These are phyloP conservation scores for Jackrogersella minutella DNA, from an alignment of 495 filamentous ascomycete genomes.

Conservation along the genomic window DNA sequence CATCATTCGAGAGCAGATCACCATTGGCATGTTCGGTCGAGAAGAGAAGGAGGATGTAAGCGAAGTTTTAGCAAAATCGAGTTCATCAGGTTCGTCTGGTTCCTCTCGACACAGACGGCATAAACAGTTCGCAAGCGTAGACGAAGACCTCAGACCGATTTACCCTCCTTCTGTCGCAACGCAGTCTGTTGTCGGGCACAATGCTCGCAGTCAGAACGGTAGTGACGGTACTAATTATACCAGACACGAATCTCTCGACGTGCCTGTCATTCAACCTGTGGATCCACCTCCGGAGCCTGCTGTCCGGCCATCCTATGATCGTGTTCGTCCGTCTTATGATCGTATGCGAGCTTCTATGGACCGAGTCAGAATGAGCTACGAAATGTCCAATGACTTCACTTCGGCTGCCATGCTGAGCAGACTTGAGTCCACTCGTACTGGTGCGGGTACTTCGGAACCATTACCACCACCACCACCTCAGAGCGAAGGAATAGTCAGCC, in stretches of 20 bases:
- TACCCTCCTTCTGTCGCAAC: slow-evolving; percentile 89
- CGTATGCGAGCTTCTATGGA: slow-evolving; percentile 79
- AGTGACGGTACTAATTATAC: slow-evolving; percentile 96
- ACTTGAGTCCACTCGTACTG: slow-evolving; percentile 82
- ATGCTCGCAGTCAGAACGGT: slow-evolving; percentile 85
- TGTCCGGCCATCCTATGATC: slow-evolving; percentile 67
- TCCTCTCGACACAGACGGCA: slow-evolving; percentile 66
- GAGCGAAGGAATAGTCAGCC: slow-evolving; percentile 36
- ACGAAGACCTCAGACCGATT: slow-evolving; percentile 87
- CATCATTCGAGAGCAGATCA: slow-evolving; percentile 92
- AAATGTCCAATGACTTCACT: slow-evolving; percentile 88
- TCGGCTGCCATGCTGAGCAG: slow-evolving; percentile 82
- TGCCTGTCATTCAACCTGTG: slow-evolving; percentile 41
- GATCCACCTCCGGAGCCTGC: slow-evolving; percentile 45
- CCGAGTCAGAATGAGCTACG: slow-evolving; percentile 77
- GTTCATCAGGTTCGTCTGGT: slow-evolving; percentile 53
- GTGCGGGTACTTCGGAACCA: no score
- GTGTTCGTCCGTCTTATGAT: slow-evolving; percentile 68
- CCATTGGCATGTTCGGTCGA: slow-evolving; percentile 78
- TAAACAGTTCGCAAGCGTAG: slow-evolving; percentile 64
- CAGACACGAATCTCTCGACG: slow-evolving; percentile 63
- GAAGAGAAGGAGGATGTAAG: slow-evolving; percentile 54
- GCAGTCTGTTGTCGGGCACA: slow-evolving; percentile 70
- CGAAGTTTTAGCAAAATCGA: slow-evolving; percentile 40
- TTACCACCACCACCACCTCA: slow-evolving; percentile 22